These are phyloP conservation scores for Auxenochlorella pyrenoidosa DNA, from an alignment of 139 green algal genomes.

Conservation along the genomic window DNA sequence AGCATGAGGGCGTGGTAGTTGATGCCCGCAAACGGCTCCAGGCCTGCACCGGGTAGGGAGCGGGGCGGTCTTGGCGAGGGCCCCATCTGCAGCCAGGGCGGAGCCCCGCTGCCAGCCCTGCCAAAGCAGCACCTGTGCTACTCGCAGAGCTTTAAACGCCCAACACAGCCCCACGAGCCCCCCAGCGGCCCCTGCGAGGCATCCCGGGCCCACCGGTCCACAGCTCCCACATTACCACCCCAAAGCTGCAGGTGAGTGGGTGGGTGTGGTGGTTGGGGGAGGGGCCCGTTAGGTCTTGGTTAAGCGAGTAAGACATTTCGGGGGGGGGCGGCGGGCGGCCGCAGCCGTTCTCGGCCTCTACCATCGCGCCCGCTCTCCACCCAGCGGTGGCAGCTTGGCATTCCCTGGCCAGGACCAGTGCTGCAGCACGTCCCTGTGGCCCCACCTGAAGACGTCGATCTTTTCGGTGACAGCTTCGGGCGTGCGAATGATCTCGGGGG, in stretches of 20 bases:
- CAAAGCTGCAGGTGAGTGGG: conserved; percentile 53
- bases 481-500: conserved; percentile 82
- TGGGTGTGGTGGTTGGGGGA: background rate
- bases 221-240: conserved; percentile 85
- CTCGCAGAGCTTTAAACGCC: too few species aligned
- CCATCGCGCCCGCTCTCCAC: too few species aligned
- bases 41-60: background rate
- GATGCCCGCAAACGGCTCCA: conserved; percentile 67
- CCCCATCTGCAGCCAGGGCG: too few species aligned
- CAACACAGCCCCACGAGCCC: too few species aligned
- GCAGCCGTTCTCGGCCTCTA: too few species aligned
- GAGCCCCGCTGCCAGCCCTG: background rate
- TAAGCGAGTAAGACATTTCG: too few species aligned
- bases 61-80: background rate
- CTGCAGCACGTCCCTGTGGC: too few species aligned
- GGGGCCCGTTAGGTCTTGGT: too few species aligned
- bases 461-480: conserved; percentile 69
- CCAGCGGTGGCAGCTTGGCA: too few species aligned
- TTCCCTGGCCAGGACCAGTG: too few species aligned
- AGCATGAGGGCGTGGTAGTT: conserved; percentile 88
- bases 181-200: too few species aligned
- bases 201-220: conserved; percentile 58
- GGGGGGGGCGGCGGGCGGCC: too few species aligned
- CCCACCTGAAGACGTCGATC: conserved; percentile 27
- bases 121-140: background rate